These are phyloP conservation scores for Tulasnella sp. DNA, from an alignment of 768 basidiomycete species.

Conservation along the genomic window DNA sequence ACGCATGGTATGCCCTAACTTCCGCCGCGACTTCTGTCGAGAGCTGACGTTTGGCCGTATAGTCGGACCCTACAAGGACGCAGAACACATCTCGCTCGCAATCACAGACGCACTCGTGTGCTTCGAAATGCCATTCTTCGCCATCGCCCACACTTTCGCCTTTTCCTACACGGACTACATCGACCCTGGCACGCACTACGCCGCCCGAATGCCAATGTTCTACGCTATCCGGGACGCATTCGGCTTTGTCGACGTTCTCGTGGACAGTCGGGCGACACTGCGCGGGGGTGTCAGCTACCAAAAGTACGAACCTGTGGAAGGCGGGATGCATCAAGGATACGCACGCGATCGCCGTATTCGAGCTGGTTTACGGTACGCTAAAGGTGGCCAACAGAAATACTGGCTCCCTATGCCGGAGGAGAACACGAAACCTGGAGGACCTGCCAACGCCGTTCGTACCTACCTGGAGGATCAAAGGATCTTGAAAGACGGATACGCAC, in stretches of 20 bases:
- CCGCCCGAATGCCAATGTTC: conserved; percentile 82
- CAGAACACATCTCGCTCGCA: conserved; percentile 82
- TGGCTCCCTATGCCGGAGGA: conserved; percentile 74
- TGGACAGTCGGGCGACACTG: conserved; percentile 75
- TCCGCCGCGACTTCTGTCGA: background rate
- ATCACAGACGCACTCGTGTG: conserved; percentile 89
- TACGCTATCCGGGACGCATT: conserved; percentile 86
- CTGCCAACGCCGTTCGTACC: conserved; percentile 31
- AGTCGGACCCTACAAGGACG: conserved; percentile 80
- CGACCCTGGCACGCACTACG: conserved; percentile 50
- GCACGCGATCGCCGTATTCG: conserved; percentile 80
- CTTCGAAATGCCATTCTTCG: conserved; percentile 96
- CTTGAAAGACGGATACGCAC: conserved; percentile 60
- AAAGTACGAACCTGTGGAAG: conserved; percentile 93
- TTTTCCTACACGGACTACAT: conserved; percentile 88
- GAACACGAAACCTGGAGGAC: conserved; percentile 29
- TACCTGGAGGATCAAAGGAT: conserved; percentile 32
- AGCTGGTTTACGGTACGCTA: conserved; percentile 84
- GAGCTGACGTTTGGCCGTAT: background rate
- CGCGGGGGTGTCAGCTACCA: conserved; percentile 91
- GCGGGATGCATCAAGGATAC: conserved; percentile 80
- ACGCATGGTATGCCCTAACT: conserved; percentile 38
- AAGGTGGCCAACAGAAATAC: conserved; percentile 89
- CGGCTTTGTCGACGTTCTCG: conserved; percentile 75
- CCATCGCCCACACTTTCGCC: conserved; percentile 89